Evolutionary conservation across 2,329 filamentous ascomycete species (phyloP).

Genomic region (Xylaria digitata): DNA sequence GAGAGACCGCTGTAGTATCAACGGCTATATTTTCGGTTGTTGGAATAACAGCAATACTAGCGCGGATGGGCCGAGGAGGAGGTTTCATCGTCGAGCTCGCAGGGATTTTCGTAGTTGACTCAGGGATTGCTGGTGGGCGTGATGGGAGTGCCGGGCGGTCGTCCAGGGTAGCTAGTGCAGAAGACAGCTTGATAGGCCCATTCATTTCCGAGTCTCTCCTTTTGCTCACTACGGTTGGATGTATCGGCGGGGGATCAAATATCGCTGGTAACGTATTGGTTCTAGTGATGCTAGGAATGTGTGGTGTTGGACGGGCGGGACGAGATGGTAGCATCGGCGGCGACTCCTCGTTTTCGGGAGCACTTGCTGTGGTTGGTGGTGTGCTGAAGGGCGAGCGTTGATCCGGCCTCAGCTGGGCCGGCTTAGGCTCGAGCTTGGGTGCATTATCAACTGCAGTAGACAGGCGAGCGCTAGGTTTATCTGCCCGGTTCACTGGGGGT

Average conservation of each 20-base stretch:
- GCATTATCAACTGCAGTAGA: slow-evolving; percentile 53
- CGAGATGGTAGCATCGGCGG: slow-evolving; percentile 62
- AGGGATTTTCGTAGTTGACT: slow-evolving; percentile 48
- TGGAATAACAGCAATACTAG: slow-evolving; percentile 47
- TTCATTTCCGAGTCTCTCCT: slow-evolving; percentile 59
- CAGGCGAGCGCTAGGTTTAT: slow-evolving; percentile 75
- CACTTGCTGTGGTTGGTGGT: slow-evolving; percentile 79
- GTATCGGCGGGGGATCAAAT: slow-evolving; percentile 66
- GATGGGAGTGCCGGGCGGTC: slow-evolving; percentile 63
- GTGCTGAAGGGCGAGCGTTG: slow-evolving; percentile 84
- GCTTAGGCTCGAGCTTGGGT: slow-evolving; percentile 51
- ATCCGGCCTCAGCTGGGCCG: slow-evolving; percentile 54
- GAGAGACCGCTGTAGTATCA: slow-evolving; percentile 41
- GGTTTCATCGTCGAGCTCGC: slow-evolving; percentile 51
- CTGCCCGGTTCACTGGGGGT: slow-evolving; percentile 82
- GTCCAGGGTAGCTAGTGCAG: slow-evolving; percentile 56
- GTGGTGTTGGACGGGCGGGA: slow-evolving; percentile 59
- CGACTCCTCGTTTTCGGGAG: slow-evolving; percentile 60
- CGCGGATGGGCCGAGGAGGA: slow-evolving; percentile 59
- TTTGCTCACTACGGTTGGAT: slow-evolving; percentile 59
- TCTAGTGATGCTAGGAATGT: slow-evolving; percentile 46
- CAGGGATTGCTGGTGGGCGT: slow-evolving; percentile 56
- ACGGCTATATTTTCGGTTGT: slow-evolving; percentile 39
- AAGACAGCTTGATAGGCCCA: slow-evolving; percentile 52
- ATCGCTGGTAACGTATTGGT: slow-evolving; percentile 50